Evolutionary conservation across 1,284 basidiomycete genomes (phyloP).

Genomic region (Hypsizygus ulmarius): DNA sequence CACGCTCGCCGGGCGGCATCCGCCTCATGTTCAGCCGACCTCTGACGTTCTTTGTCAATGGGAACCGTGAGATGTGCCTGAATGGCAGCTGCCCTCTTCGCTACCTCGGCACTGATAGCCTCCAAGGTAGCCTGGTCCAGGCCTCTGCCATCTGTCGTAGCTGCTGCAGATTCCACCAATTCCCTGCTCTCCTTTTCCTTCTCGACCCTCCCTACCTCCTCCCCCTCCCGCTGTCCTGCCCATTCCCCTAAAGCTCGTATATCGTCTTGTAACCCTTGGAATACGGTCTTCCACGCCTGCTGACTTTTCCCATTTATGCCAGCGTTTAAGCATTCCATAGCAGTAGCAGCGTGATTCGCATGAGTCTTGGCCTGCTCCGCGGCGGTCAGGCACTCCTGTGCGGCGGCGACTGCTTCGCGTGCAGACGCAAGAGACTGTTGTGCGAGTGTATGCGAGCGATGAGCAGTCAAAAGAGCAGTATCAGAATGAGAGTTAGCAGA

Average conservation of each 20-base stretch:
- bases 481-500: constrained; percentile 16
- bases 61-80: too few relatives aligned
- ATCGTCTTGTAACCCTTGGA: constrained; percentile 22
- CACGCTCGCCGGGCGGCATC: constrained; percentile 18
- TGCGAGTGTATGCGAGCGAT: constrained; percentile 19
- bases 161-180: neutral
- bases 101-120: neutral
- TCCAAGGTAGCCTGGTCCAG: neutral
- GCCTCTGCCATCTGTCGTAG: neutral
- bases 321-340: constrained; percentile 19
- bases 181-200: constrained; percentile 2
- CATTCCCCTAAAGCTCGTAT: constrained; percentile 23
- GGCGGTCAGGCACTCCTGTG: constrained; percentile 21
- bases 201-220: constrained; percentile 14
- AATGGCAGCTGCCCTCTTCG: neutral
- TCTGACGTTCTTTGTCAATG: neutral
- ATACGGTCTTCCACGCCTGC: constrained; percentile 17
- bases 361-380: constrained; percentile 23
- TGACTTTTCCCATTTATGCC: constrained; percentile 3
- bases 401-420: constrained; percentile 18
- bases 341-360: constrained; percentile 20
- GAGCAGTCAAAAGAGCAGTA: constrained; percentile 15
- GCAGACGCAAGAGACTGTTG: constrained; percentile 24
- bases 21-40: constrained; percentile 18
- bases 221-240: constrained; percentile 22